These are phyloP conservation scores for Debaryomyces robertsiae DNA, from an alignment of 1,139 yeast species.

Conservation along the genomic window DNA sequence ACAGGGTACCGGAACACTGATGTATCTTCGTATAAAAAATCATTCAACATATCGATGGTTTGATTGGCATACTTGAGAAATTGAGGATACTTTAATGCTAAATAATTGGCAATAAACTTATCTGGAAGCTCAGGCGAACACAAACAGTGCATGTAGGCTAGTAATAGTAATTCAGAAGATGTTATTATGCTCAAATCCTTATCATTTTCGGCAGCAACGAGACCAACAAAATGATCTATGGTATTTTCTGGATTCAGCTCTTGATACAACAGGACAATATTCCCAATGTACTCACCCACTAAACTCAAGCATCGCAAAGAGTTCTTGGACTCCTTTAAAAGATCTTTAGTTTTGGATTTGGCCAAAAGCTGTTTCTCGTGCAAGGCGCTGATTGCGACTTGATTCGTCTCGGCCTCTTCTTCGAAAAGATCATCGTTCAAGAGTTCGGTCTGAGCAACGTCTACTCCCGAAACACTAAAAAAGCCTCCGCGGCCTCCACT, in stretches of 20 bases:
- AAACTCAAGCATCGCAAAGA: slow-evolving; percentile 53
- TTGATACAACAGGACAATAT: slow-evolving; percentile 24
- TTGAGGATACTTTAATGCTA: slow-evolving; percentile 30
- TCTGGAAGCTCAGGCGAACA: slow-evolving; percentile 45
- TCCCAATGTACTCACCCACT: slow-evolving; percentile 35
- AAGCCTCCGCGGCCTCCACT: slow-evolving; percentile 33
- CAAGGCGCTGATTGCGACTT: slow-evolving; percentile 51
- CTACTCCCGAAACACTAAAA: slow-evolving; percentile 25
- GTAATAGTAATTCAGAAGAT: slow-evolving; percentile 27
- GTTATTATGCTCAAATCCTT: slow-evolving; percentile 9
- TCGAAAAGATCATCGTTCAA: slow-evolving; percentile 26
- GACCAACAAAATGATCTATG: background rate
- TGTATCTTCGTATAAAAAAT: background rate
- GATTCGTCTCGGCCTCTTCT: slow-evolving; percentile 27
- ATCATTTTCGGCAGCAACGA: slow-evolving; percentile 1
- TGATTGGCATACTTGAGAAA: slow-evolving; percentile 15
- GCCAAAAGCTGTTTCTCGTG: slow-evolving; percentile 52
- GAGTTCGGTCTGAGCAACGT: slow-evolving; percentile 31
- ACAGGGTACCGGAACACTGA: slow-evolving; percentile 24
- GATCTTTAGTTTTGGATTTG: slow-evolving; percentile 42
- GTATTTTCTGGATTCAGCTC: slow-evolving; percentile 17
- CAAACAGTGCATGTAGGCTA: slow-evolving; percentile 43
- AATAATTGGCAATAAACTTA: slow-evolving; percentile 38
- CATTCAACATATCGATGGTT: slow-evolving; percentile 7
- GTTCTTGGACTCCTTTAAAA: slow-evolving; percentile 51